A percentile compares a stretch with the other conserved stretches of the same genome.
Conservation (phyloP, 192 early-diverging fungal genomes). For the Chytriomyces hyalinus region DNA sequence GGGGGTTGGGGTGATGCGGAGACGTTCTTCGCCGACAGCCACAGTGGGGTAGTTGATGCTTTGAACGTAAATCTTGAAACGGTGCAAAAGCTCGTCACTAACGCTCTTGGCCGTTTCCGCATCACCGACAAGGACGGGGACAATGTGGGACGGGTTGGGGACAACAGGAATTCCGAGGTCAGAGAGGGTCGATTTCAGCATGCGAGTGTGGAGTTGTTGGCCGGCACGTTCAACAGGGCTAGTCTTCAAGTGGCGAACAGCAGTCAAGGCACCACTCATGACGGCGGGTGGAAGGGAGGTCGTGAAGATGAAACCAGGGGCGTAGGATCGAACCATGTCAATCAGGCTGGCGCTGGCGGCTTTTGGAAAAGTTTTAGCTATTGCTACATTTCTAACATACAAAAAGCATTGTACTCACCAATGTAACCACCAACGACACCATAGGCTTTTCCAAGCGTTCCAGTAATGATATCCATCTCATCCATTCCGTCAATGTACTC, state of each 20-base stretch:
- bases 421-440: conserved; percentile 97
- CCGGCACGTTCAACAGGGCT: conserved; percentile 84
- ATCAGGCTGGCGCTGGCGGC: conserved; percentile 82
- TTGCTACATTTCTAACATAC: neutral
- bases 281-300: conserved; percentile 95
- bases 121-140: conserved; percentile 96
- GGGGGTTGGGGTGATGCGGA: conserved; percentile 97
- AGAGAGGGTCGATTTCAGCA: conserved; percentile 82
- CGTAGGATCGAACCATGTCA: conserved; percentile 95
- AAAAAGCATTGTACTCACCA: conserved; percentile 41
- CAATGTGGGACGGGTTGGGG: conserved; percentile 99
- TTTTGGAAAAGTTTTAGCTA: neutral
- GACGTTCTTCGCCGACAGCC: conserved; percentile 89
- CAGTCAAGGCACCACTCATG: conserved; percentile 87
- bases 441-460: conserved; percentile 95
- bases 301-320: conserved; percentile 98
- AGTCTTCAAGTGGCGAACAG: conserved; percentile 88
- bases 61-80: conserved; percentile 96
- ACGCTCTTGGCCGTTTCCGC: conserved; percentile 92
- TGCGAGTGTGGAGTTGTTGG: conserved; percentile 92
- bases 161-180: conserved; percentile 91
- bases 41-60: conserved; percentile 99
- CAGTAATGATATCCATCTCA: conserved; percentile 91
- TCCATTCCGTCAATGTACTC: conserved; percentile 92
- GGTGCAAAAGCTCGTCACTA: conserved; percentile 87